Evolutionary conservation across 140 eudicot species (phyloP).

Genomic region (Ambrosia hybrid): DNA sequence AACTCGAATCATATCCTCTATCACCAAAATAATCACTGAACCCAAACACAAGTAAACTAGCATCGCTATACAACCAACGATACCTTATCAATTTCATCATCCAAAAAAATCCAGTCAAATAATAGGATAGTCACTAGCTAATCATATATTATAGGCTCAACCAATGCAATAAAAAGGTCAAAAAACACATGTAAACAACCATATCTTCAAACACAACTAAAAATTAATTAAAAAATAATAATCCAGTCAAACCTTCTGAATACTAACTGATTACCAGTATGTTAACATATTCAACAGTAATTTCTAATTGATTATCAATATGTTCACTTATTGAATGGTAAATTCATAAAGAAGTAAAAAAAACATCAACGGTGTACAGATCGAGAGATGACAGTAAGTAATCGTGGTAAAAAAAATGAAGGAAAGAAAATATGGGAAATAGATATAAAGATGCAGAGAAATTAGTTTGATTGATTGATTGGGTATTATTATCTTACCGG

Average conservation of each 20-base stretch:
- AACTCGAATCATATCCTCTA: too few species aligned
- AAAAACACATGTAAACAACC: slow-evolving; percentile 19
- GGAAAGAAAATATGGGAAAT: background rate
- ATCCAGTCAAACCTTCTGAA: slow-evolving; percentile 20
- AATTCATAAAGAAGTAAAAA: background rate
- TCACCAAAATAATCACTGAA: too few species aligned
- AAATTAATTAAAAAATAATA: background rate
- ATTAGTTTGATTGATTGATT: background rate
- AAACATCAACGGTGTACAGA: slow-evolving; percentile 6
- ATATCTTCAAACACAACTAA: background rate
- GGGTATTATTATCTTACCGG: too few species aligned
- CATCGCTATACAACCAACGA: too few species aligned
- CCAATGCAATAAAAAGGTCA: too few species aligned
- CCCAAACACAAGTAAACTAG: too few species aligned
- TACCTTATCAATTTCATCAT: too few species aligned
- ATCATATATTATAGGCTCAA: too few species aligned
- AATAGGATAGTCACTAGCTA: too few species aligned
- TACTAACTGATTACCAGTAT: slow-evolving; percentile 7
- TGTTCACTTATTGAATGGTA: background rate
- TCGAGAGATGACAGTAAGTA: slow-evolving; percentile 19
- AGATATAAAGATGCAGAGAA: background rate
- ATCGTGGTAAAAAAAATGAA: background rate
- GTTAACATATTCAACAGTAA: slow-evolving; percentile 6
- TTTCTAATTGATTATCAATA: too few species aligned
- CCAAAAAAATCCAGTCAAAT: too few species aligned